A percentile compares a stretch with the other conserved stretches of the same genome.
These are phyloP conservation scores for Hemileccinum impolitum DNA, from an alignment of 768 basidiomycete genomes.

Conservation along the genomic window DNA sequence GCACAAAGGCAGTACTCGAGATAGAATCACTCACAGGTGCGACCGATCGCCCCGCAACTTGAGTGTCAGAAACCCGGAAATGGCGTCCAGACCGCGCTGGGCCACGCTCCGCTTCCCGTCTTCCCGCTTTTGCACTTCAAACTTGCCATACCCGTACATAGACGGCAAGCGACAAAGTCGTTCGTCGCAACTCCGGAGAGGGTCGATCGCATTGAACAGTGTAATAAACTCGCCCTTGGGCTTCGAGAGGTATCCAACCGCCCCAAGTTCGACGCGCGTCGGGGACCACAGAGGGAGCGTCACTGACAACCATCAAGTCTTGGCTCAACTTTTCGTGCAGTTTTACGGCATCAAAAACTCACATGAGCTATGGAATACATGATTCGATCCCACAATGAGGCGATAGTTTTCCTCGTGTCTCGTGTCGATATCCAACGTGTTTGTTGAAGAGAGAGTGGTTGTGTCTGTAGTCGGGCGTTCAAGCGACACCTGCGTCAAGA, in stretches of 20 bases:
- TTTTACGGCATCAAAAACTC: conserved; percentile 25
- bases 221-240: conserved; percentile 67
- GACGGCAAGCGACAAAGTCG: conserved; percentile 50
- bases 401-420: conserved; percentile 68
- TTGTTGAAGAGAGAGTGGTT: conserved; percentile 32
- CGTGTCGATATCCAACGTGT: conserved; percentile 38
- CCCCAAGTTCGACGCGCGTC: conserved; percentile 56
- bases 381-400: conserved; percentile 47
- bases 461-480: not conserved
- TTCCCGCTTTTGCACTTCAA: conserved; percentile 39
- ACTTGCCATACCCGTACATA: conserved; percentile 61
- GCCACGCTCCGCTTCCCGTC: conserved; percentile 57
- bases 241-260: conserved; percentile 72
- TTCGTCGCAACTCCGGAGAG: conserved; percentile 43
- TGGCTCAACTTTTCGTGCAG: not conserved
- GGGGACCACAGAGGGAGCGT: conserved; percentile 73
- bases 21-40: conserved; percentile 36
- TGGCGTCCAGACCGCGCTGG: conserved; percentile 52
- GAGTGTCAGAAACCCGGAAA: conserved; percentile 49
- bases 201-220: conserved; percentile 66
- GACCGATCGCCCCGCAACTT: conserved; percentile 32
- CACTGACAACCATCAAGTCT: conserved; percentile 35
- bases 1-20: not conserved
- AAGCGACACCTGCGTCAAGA: not conserved
- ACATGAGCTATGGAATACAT: conserved; percentile 70